These are phyloP conservation scores for Periconia macrospinosa DNA, from an alignment of 2,329 filamentous ascomycete genomes.

Conservation along the genomic window DNA sequence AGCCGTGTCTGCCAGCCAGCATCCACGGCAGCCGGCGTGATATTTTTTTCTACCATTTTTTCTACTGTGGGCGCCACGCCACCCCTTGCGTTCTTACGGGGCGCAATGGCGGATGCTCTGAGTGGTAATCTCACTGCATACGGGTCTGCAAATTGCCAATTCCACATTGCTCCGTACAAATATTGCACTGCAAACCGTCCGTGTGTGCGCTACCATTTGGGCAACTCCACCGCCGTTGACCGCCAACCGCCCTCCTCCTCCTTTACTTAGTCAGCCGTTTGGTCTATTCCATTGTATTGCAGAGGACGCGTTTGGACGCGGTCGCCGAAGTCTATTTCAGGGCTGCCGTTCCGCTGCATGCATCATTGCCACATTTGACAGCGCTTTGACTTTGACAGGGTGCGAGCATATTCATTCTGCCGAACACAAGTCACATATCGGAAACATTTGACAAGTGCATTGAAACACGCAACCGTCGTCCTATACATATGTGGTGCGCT, in stretches of 20 bases:
- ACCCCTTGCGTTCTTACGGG: not conserved
- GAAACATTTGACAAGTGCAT: not conserved
- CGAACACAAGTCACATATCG: conserved; percentile 6
- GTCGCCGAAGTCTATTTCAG: conserved; percentile 20
- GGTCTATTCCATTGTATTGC: not conserved
- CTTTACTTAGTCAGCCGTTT: not conserved
- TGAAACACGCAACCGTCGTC: conserved; percentile 14
- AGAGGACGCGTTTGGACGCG: conserved; percentile 15
- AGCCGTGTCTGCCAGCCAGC: not conserved
- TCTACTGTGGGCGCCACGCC: not conserved
- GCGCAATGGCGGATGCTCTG: conserved; percentile 2
- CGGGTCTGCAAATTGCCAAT: conserved; percentile 20
- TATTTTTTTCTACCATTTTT: conserved; percentile 1
- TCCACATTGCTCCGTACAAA: not conserved
- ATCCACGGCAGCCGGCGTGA: not conserved
- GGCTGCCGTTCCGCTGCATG: conserved; percentile 27
- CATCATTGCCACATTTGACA: conserved; percentile 18
- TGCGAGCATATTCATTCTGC: conserved; percentile 19
- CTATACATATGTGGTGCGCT: not conserved
- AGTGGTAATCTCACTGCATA: conserved; percentile 15
- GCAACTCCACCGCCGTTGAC: not conserved
- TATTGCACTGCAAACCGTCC: not conserved
- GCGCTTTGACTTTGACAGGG: conserved; percentile 19
- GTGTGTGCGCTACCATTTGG: not conserved
- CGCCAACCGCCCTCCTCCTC: too few relatives aligned